Evolutionary conservation across 495 filamentous ascomycete species (phyloP).

Genomic region (Bacidia rubella): DNA sequence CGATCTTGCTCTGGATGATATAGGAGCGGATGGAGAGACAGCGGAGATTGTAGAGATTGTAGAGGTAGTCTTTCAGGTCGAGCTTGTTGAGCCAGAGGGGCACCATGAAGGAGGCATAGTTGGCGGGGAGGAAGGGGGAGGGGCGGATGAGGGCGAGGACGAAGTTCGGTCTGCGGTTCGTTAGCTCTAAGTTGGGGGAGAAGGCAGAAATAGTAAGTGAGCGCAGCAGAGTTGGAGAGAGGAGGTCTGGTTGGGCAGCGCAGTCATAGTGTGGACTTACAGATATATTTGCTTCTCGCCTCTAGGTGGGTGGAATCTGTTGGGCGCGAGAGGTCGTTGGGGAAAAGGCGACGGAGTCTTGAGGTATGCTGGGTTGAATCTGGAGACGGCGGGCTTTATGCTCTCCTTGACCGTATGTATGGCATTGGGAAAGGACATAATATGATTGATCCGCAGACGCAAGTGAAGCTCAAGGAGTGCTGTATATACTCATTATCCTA

Average conservation of each 20-base stretch:
- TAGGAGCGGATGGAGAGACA: slow-evolving; percentile 50
- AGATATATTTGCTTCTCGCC: slow-evolving; percentile 17
- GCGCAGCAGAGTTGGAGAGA: not conserved
- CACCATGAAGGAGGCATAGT: slow-evolving; percentile 56
- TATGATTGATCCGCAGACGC: not conserved
- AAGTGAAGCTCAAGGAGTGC: not conserved
- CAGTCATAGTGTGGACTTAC: slow-evolving; percentile 4
- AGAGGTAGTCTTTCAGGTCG: slow-evolving; percentile 70
- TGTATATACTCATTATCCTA: not conserved
- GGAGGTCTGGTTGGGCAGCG: slow-evolving; percentile 1
- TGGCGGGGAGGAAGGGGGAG: slow-evolving; percentile 45
- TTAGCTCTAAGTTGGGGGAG: too few relatives aligned
- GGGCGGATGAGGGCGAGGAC: slow-evolving; percentile 48
- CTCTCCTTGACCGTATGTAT: not conserved
- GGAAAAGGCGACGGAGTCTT: slow-evolving; percentile 10
- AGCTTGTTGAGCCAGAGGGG: slow-evolving; percentile 68
- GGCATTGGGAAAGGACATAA: slow-evolving; percentile 1
- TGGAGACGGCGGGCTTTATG: not conserved
- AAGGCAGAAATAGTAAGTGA: not conserved
- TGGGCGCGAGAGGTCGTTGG: slow-evolving; percentile 13
- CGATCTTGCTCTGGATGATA: slow-evolving; percentile 44
- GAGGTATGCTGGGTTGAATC: slow-evolving; percentile 4
- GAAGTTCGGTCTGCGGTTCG: slow-evolving; percentile 49
- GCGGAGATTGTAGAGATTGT: slow-evolving; percentile 49
- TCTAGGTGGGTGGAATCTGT: slow-evolving; percentile 13